These are phyloP conservation scores for Lentinus tigrinus DNA, from an alignment of 768 basidiomycete genomes.

Conservation along the genomic window DNA sequence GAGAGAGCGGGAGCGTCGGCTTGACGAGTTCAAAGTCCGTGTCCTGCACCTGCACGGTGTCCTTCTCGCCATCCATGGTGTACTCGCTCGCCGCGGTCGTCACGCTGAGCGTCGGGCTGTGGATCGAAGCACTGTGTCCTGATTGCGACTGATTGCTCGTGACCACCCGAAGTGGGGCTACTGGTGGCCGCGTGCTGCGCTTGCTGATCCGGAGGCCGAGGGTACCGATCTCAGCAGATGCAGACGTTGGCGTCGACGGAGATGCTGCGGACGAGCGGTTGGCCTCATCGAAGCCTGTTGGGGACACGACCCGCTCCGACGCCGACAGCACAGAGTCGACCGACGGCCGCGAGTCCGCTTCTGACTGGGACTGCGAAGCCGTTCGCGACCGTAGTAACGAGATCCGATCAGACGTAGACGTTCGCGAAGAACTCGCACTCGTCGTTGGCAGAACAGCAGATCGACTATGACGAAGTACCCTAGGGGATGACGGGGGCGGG, in stretches of 20 bases:
- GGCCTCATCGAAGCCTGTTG: constrained; percentile 32
- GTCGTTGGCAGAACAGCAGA: constrained; percentile 15
- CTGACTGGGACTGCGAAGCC: constrained; percentile 1
- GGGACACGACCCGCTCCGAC: constrained; percentile 39
- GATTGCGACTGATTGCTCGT: constrained; percentile 6
- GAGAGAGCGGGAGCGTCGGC: constrained; percentile 45
- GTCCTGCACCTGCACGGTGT: constrained; percentile 74
- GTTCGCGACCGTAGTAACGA: constrained; percentile 13
- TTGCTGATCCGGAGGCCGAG: constrained; percentile 13
- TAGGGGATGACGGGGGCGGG: constrained; percentile 2
- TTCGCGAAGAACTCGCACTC: background rate
- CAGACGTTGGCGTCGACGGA: constrained; percentile 34
- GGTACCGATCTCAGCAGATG: constrained; percentile 21
- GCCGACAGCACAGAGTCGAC: constrained; percentile 22
- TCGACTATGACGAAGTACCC: constrained; percentile 18
- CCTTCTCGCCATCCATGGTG: constrained; percentile 32
- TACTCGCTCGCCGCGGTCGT: constrained; percentile 9
- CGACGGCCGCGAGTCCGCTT: constrained; percentile 13
- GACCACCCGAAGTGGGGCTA: constrained; percentile 13
- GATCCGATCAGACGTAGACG: background rate
- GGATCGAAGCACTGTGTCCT: constrained; percentile 30
- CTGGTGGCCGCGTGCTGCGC: background rate
- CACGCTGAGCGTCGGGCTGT: constrained; percentile 23
- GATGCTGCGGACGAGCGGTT: too few relatives aligned
- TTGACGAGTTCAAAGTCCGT: constrained; percentile 80